A percentile compares a stretch with the other conserved stretches of the same genome.
These are phyloP conservation scores for Malus asiatica DNA, from an alignment of 306 rosid genomes.

Conservation along the genomic window DNA sequence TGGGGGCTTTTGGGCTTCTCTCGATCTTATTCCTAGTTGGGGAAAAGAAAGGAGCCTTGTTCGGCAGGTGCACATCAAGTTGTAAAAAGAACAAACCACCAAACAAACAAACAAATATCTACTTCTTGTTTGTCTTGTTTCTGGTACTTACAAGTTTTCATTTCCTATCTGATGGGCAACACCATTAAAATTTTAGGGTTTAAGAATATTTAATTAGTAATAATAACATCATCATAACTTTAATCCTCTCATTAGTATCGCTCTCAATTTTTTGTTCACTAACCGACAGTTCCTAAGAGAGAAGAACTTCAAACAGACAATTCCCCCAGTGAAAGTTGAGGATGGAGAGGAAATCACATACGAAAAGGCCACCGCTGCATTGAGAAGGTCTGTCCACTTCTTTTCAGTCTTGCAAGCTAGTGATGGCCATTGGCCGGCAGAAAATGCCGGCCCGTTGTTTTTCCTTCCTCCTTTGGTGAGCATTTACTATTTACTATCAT, in stretches of 20 bases:
- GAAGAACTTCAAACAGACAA: conserved; percentile 52
- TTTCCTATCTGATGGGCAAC: not conserved
- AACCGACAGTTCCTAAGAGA: conserved; percentile 37
- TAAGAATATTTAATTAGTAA: too few species aligned
- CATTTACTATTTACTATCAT: not conserved
- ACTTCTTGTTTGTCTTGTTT: too few species aligned
- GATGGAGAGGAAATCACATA: conserved; percentile 30
- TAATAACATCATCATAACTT: too few species aligned
- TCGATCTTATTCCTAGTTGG: too few species aligned
- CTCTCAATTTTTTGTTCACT: not conserved
- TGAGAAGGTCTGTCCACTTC: conserved; percentile 39
- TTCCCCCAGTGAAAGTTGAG: conserved; percentile 32
- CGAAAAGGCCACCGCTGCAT: conserved; percentile 19
- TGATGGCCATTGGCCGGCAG: conserved; percentile 87
- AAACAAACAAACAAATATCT: too few species aligned
- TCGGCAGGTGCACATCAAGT: too few species aligned
- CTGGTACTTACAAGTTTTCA: too few species aligned
- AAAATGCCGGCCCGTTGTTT: conserved; percentile 60
- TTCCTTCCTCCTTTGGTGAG: conserved; percentile 69
- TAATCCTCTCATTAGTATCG: not conserved
- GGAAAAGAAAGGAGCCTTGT: too few species aligned
- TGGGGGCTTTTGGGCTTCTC: too few species aligned
- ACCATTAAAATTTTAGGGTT: not conserved
- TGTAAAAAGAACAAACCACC: too few species aligned
- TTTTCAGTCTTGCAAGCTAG: conserved; percentile 48